Conservation (phyloP, 2,329 filamentous ascomycete genomes). For the Juglanconis juglandina region DNA sequence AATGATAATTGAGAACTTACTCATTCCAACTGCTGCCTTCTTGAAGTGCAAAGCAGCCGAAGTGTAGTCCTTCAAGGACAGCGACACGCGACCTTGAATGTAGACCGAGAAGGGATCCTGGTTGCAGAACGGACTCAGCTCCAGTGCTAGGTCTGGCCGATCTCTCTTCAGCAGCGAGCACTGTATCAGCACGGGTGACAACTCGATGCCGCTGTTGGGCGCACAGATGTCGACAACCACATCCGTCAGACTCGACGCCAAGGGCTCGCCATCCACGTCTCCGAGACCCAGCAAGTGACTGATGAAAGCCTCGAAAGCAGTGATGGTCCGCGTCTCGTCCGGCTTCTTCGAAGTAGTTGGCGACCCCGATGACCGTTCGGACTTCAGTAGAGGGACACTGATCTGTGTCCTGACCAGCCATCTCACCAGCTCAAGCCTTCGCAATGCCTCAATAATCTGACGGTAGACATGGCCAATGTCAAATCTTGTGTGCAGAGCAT, state of each 20-base stretch:
- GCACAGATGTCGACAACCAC: slow-evolving; percentile 65
- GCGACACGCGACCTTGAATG: slow-evolving; percentile 74
- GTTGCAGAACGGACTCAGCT: slow-evolving; percentile 54
- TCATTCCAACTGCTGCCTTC: slow-evolving; percentile 77
- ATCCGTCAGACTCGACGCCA: slow-evolving; percentile 61
- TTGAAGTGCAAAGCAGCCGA: slow-evolving; percentile 74
- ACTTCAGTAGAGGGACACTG: slow-evolving; percentile 43
- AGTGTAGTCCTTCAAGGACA: slow-evolving; percentile 70
- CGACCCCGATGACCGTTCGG: slow-evolving; percentile 32
- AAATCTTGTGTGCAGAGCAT: slow-evolving; percentile 56
- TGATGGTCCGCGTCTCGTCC: slow-evolving; percentile 49
- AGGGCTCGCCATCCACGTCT: slow-evolving; percentile 46
- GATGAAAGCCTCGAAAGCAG: slow-evolving; percentile 57
- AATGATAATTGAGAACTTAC: slow-evolving; percentile 49
- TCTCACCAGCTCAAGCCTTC: slow-evolving; percentile 68
- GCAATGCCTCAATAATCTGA: slow-evolving; percentile 66
- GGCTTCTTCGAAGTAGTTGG: slow-evolving; percentile 36
- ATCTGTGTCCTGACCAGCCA: slow-evolving; percentile 64
- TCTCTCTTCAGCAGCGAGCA: slow-evolving; percentile 59
- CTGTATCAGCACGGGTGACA: slow-evolving; percentile 58
- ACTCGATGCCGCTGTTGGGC: slow-evolving; percentile 62
- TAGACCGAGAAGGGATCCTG: slow-evolving; percentile 69
- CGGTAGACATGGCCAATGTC: slow-evolving; percentile 69
- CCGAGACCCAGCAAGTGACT: slow-evolving; percentile 66
- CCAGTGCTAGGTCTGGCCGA: slow-evolving; percentile 56